Evolutionary conservation across 176 grass and related monocot species (phyloP).

Genomic region (Miscanthus lutarioriparius): DNA sequence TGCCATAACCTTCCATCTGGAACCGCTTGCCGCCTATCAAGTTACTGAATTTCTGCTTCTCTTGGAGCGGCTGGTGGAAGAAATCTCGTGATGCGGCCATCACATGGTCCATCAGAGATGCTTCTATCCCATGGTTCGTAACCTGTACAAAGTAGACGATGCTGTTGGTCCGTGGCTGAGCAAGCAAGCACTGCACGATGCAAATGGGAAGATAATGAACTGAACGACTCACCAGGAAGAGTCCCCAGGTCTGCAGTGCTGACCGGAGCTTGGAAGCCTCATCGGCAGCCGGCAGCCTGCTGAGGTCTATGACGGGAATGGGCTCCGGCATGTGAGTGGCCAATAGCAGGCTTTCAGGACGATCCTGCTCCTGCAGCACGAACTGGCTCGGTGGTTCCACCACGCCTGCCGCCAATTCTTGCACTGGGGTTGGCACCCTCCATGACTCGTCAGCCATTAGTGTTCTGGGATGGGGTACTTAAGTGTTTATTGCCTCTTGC

Average conservation of each 20-base stretch:
- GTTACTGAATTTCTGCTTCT: conserved; percentile 56
- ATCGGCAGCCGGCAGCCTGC: neutral
- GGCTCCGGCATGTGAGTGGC: neutral
- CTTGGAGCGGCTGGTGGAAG: conserved; percentile 39
- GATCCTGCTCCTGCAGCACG: conserved; percentile 9
- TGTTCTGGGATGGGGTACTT: neutral
- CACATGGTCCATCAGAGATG: conserved; percentile 49
- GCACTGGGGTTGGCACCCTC: conserved; percentile 16
- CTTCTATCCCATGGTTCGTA: conserved; percentile 54
- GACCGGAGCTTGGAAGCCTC: conserved; percentile 47
- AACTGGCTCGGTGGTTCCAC: conserved; percentile 46
- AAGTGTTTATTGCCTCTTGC: neutral
- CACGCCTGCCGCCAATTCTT: conserved; percentile 33
- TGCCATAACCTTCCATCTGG: conserved; percentile 57
- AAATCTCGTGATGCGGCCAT: conserved; percentile 39
- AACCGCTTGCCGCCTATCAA: conserved; percentile 51
- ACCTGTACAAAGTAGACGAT: conserved; percentile 20
- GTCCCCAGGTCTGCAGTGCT: conserved; percentile 49
- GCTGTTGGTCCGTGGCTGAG: neutral
- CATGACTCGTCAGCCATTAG: conserved; percentile 5
- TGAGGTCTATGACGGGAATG: conserved; percentile 47
- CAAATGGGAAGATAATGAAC: neutral
- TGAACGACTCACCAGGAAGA: conserved; percentile 35
- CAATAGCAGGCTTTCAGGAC: neutral
- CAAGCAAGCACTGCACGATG: neutral